Percentiles rank a stretch among this genome's conserved stretches.
These are phyloP conservation scores for Penicillium turbatum DNA, from an alignment of 495 filamentous ascomycete species.

Conservation along the genomic window DNA sequence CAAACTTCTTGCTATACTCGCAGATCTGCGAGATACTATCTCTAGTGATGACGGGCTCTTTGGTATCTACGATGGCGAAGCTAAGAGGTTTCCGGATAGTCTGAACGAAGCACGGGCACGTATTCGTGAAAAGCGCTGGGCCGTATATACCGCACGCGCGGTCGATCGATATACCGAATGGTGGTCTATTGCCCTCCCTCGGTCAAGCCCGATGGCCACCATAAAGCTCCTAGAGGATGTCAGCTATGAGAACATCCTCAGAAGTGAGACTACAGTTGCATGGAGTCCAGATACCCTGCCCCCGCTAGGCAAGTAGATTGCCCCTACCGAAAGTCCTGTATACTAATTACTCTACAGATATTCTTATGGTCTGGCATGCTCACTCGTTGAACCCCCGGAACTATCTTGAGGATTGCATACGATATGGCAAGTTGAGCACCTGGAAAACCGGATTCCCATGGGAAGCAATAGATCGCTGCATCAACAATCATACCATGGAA, in stretches of 20 bases:
- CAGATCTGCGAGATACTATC: conserved; percentile 61
- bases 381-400: conserved; percentile 75
- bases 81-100: conserved; percentile 19
- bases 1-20: conserved; percentile 68
- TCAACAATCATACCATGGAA: conserved; percentile 57
- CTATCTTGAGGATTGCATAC: conserved; percentile 73
- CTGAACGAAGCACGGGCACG: conserved; percentile 20
- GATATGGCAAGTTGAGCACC: conserved; percentile 53
- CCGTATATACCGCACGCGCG: conserved; percentile 66
- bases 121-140: conserved; percentile 76
- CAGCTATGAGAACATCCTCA: conserved; percentile 14
- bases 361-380: conserved; percentile 85
- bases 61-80: conserved; percentile 52
- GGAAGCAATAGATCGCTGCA: conserved; percentile 54
- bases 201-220: conserved; percentile 10
- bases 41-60: conserved; percentile 64
- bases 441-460: conserved; percentile 71
- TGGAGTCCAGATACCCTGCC: conserved; percentile 22
- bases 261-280: conserved; percentile 10
- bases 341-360: conserved; percentile 45
- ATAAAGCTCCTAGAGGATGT: conserved; percentile 8
- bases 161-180: conserved; percentile 68
- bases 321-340: background rate
- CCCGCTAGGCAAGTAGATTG: conserved; percentile 22
- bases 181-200: conserved; percentile 49